A percentile compares a stretch with the other conserved stretches of the same genome.
These are phyloP conservation scores for Ambrosia trifida DNA, from an alignment of 129 eudicot species.

Conservation along the genomic window DNA sequence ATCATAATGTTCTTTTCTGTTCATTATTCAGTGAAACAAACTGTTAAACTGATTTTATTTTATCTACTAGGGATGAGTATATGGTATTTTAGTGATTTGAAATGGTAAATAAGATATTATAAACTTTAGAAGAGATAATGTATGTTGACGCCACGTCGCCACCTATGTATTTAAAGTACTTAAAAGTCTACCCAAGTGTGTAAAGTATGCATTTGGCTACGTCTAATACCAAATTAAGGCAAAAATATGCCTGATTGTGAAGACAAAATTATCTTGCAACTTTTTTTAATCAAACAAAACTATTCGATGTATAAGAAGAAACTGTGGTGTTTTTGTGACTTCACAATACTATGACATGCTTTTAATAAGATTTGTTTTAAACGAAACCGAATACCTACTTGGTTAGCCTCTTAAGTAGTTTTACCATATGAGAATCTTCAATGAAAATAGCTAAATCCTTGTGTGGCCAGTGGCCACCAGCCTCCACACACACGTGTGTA, in stretches of 20 bases:
- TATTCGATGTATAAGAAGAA: too few species aligned
- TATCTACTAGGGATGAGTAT: background rate
- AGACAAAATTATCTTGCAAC: background rate
- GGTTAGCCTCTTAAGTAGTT: too few species aligned
- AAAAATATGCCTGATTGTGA: background rate
- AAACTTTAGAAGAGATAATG: constrained; percentile 43
- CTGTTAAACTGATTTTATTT: background rate
- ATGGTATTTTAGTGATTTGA: background rate
- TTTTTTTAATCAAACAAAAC: too few species aligned
- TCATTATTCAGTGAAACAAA: background rate
- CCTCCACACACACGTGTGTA: too few species aligned
- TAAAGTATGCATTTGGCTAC: background rate
- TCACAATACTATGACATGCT: background rate
- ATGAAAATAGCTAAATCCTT: too few species aligned
- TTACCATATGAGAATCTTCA: too few species aligned
- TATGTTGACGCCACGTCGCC: background rate
- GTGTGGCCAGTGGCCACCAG: too few species aligned
- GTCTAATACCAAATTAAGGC: background rate
- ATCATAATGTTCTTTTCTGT: background rate
- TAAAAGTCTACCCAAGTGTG: background rate
- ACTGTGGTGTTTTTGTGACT: background rate
- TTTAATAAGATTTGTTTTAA: background rate
- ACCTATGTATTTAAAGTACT: background rate
- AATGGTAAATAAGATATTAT: background rate
- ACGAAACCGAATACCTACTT: too few species aligned